Evolutionary conservation across 352 stramenopile genomes (phyloP), one percentile per base, ranked within the genome.

Genomic region (Globisporangium barbulae): DNA sequence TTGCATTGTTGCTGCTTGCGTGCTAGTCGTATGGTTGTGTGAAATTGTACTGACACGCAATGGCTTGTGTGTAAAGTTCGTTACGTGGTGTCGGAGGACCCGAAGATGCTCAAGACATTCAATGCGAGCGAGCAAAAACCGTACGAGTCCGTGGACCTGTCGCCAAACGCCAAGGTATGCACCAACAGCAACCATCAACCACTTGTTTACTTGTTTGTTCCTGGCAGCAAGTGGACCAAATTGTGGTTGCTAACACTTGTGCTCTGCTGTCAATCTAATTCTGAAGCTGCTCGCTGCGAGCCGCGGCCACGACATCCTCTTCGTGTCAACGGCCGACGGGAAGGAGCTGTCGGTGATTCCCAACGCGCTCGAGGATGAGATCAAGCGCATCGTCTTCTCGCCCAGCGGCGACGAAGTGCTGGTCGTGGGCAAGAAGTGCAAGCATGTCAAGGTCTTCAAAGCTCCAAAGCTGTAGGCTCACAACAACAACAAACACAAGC

Each of bases 1-100:
- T 45, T 58, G 21, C 35, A 31, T 53, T 53, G 28, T 25, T 61
- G 12, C 19, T 3, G 15, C 10, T 0, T 37, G 17, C 21, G 7
- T 45, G 28, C 19, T 55, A 28, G 22, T 28, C 6, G 1, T 56
- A 22, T n/a, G 8, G 7, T 39, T 22, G 19, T 42, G 21, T 42
- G 49, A 17, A 15, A 3, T 53, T 22, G 8, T 37, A 8, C 30
- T 28, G 2, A 28, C 25, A 28, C 25, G 2, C 25, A 28, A 28
- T 28, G 25, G 19, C 30, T 47, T 50, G 44, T 37, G 21, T 37
- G 8, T 30, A 6, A 22, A 93, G 85, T 93, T 19, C 79, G 85
- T 17, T 93, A 93, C 67, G 82, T 79, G 22, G 72, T 88, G 31
- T 79, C 90, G 70, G 85, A 93, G 63, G 85, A 93, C 41, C 85